Evolutionary conservation across 2,329 filamentous ascomycete species (phyloP).

Genomic region (Scedosporium aurantiacum): DNA sequence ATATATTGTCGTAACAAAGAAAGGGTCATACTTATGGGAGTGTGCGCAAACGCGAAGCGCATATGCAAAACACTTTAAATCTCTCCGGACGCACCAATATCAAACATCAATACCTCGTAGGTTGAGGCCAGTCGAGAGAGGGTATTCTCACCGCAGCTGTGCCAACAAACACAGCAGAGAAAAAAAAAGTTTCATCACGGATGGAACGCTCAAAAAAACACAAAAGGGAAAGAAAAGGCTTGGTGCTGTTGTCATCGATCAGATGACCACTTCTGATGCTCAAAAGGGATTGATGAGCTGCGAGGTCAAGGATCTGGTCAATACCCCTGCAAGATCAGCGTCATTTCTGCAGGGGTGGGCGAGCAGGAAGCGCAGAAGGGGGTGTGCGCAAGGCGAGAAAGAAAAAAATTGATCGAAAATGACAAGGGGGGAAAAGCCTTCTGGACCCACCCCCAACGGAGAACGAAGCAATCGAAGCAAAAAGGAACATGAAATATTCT

Average conservation of each 20-base stretch:
- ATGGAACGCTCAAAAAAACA: no score
- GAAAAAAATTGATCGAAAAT: not conserved
- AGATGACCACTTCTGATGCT: conserved; percentile 2
- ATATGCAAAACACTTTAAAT: no score
- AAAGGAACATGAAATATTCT: not conserved
- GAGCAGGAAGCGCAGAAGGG: not conserved
- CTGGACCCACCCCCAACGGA: not conserved
- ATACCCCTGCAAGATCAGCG: not conserved
- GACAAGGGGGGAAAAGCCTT: not conserved
- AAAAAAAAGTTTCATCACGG: not conserved
- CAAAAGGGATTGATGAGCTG: not conserved
- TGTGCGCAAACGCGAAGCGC: no score
- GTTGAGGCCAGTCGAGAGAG: not conserved
- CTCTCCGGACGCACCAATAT: no score
- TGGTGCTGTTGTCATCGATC: conserved; percentile 2
- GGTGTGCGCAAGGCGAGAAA: not conserved
- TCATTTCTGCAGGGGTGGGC: not conserved
- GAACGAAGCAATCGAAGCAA: not conserved
- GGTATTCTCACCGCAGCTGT: not conserved
- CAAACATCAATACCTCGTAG: no score
- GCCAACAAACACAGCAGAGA: not conserved
- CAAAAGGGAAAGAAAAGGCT: not conserved
- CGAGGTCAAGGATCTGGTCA: not conserved
- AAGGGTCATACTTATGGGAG: no score
- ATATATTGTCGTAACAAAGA: no score